A percentile compares a stretch with the other conserved stretches of the same genome.
Evolutionary conservation across 257 asterid species (phyloP).

Genomic region (Fraxinus cuspidata): DNA sequence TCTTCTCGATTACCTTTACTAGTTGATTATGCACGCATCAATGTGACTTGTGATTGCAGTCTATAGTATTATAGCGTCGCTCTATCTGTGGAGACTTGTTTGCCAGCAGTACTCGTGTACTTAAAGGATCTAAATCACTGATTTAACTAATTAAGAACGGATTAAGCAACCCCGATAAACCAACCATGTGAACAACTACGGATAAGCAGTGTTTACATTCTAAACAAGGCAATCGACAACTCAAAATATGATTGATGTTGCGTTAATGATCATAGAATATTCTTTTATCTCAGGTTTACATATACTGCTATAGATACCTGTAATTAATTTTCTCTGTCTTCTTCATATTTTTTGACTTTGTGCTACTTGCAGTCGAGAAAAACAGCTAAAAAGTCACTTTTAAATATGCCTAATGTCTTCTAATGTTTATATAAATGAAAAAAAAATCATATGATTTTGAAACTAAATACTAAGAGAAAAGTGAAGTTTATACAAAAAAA

Average conservation of each 20-base stretch:
- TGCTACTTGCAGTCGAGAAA: neutral
- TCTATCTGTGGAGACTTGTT: neutral
- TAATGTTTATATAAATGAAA: no score
- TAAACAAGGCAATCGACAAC: constrained; percentile 19
- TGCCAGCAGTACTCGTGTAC: constrained; percentile 13
- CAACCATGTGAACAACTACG: constrained; percentile 44
- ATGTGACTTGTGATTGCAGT: neutral
- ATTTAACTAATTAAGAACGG: constrained; percentile 22
- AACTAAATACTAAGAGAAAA: neutral
- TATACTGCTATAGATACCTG: neutral
- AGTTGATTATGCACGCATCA: neutral
- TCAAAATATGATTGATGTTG: neutral
- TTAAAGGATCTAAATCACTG: constrained; percentile 19
- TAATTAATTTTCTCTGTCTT: no score
- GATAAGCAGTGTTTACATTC: constrained; percentile 17
- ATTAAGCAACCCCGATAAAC: constrained; percentile 40
- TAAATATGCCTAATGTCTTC: neutral
- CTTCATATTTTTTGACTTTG: neutral
- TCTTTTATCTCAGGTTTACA: constrained; percentile 1
- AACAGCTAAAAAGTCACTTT: neutral
- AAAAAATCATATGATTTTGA: neutral
- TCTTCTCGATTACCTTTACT: neutral
- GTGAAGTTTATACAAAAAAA: neutral
- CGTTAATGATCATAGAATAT: neutral
- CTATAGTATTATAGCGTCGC: neutral